These are phyloP conservation scores for Mortierella sp. DNA, from an alignment of 371 early-diverging fungal genomes.

Conservation along the genomic window DNA sequence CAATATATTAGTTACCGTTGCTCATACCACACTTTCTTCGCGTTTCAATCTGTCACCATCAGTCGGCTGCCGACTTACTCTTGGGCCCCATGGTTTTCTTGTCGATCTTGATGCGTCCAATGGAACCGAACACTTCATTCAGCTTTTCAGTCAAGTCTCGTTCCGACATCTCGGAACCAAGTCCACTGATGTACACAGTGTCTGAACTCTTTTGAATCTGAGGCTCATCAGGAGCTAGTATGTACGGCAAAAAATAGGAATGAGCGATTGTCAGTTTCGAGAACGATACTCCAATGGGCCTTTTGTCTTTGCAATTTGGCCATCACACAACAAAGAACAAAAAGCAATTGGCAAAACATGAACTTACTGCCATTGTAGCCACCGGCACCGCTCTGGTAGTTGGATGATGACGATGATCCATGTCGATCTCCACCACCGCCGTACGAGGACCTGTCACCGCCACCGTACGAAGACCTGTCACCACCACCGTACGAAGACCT, in stretches of 20 bases:
- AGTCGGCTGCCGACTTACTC: constrained; percentile 56
- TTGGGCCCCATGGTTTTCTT: constrained; percentile 72
- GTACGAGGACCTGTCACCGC: constrained; percentile 22
- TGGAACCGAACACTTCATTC: constrained; percentile 71
- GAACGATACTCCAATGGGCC: neutral
- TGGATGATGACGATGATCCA: constrained; percentile 29
- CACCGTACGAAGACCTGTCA: constrained; percentile 24
- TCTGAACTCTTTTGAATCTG: constrained; percentile 66
- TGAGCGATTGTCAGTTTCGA: neutral
- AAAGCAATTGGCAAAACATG: neutral
- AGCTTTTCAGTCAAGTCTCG: constrained; percentile 60
- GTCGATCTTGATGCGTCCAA: constrained; percentile 82
- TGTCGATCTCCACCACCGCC: constrained; percentile 43
- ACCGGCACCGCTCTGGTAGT: constrained; percentile 4
- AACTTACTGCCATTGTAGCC: constrained; percentile 22
- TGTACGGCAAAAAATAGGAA: neutral
- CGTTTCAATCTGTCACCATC: neutral
- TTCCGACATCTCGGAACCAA: constrained; percentile 70
- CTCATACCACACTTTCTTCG: neutral
- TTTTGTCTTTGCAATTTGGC: neutral
- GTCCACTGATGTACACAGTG: constrained; percentile 76
- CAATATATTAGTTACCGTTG: neutral
- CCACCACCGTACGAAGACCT: too few relatives aligned
- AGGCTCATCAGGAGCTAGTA: constrained; percentile 35
- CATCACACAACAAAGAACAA: neutral